These are phyloP conservation scores for Ustilago cynodontis DNA, from an alignment of 1,284 basidiomycete genomes.

Conservation along the genomic window DNA sequence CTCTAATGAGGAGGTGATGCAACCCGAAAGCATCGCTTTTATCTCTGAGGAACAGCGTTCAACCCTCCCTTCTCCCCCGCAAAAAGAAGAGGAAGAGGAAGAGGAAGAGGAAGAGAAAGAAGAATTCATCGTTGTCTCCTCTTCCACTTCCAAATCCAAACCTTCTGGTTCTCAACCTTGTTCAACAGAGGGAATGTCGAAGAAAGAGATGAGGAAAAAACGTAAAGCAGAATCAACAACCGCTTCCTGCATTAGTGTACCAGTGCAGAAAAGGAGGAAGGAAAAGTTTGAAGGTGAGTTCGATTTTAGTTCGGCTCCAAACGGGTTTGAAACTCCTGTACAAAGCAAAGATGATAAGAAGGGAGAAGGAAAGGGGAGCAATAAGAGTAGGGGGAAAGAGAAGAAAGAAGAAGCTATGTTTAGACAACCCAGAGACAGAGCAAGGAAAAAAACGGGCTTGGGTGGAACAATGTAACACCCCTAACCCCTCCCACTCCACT, in stretches of 20 bases:
- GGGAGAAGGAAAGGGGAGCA: background rate
- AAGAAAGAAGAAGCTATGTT: constrained; percentile 17
- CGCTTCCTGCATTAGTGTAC: background rate
- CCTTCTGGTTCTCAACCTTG: background rate
- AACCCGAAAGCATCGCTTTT: constrained; percentile 11
- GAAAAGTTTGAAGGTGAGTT: constrained; percentile 41
- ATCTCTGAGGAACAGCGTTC: background rate
- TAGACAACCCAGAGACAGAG: constrained; percentile 41
- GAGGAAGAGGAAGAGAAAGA: constrained; percentile 21
- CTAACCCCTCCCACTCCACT: background rate
- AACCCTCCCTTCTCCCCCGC: background rate
- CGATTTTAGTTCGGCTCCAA: constrained; percentile 22
- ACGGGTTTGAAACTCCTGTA: constrained; percentile 22
- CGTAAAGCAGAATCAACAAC: constrained; percentile 27
- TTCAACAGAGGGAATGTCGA: constrained; percentile 1
- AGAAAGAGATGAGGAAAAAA: constrained; percentile 44
- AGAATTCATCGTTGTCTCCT: constrained; percentile 43
- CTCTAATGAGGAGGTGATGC: constrained; percentile 10
- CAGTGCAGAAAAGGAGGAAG: constrained; percentile 18
- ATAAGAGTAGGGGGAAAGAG: constrained; percentile 7
- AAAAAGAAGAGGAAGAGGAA: background rate
- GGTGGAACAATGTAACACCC: constrained; percentile 29
- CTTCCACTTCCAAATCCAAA: constrained; percentile 17
- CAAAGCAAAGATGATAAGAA: background rate
- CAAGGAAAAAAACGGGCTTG: constrained; percentile 35